phyloP scores from a whole-genome alignment of 1,284 basidiomycete genomes.

The Pyrrhoderma noxium region DNA sequence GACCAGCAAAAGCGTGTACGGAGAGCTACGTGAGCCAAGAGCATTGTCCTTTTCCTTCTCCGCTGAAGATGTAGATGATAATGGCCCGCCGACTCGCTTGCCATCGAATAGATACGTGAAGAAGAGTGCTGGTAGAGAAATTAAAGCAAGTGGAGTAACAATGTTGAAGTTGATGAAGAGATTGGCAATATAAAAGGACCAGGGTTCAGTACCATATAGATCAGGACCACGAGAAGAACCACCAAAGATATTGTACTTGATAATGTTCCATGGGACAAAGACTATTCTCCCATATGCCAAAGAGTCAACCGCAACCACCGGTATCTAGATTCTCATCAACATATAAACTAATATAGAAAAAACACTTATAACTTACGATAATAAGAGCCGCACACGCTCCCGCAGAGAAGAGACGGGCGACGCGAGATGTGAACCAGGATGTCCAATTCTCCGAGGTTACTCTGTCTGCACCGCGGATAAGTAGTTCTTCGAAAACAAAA shows the following conservation, averaged over 20 bases:
- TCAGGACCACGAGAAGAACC: slow-evolving; percentile 75
- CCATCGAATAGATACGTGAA: slow-evolving; percentile 73
- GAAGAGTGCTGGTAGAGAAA: slow-evolving; percentile 73
- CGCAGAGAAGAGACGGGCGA: slow-evolving; percentile 53
- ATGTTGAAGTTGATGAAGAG: slow-evolving; percentile 93
- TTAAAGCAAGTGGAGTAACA: slow-evolving; percentile 70
- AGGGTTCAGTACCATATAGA: slow-evolving; percentile 90
- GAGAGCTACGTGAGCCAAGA: slow-evolving; percentile 45
- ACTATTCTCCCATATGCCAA: slow-evolving; percentile 77
- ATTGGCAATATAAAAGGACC: slow-evolving; percentile 79
- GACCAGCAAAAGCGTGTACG: slow-evolving; percentile 68
- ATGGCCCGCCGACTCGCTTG: slow-evolving; percentile 58
- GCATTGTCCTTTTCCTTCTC: slow-evolving; percentile 17
- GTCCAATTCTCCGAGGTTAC: slow-evolving; percentile 43
- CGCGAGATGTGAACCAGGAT: slow-evolving; percentile 58
- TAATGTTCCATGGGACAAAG: slow-evolving; percentile 88
- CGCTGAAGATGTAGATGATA: slow-evolving; percentile 4
- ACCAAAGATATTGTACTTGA: slow-evolving; percentile 89
- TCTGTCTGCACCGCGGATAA: slow-evolving; percentile 67
- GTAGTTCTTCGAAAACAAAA: slow-evolving; percentile 87
- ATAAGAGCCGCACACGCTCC: slow-evolving; percentile 54
- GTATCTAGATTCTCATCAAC: slow-evolving; percentile 45
- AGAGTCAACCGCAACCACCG: slow-evolving; percentile 77
- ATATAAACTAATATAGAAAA: neutral
- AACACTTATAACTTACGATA: slow-evolving; percentile 46